Evolutionary conservation across 345 rosid species (phyloP), one percentile per base, ranked within the genome.

Genomic region (Punica granatum): DNA sequence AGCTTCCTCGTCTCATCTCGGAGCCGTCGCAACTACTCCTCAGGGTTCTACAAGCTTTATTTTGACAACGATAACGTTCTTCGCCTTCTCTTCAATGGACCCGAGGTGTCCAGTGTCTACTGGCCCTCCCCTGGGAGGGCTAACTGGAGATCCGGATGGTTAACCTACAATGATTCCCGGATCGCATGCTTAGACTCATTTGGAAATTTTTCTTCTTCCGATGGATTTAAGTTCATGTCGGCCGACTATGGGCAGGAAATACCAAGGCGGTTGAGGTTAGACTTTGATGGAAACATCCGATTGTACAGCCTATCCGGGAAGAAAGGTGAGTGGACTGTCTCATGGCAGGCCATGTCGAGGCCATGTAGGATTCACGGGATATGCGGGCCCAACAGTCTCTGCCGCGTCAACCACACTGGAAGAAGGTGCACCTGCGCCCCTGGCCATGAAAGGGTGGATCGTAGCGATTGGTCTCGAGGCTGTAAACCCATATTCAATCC

Each of bases 301-400:
- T 14, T 64, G 21, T 70, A 70, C 63, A 70, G 73, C 32, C 41
- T 0, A 35, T 1, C 64, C n/a, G 49, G 19, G 1, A 39, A 16
- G 26, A 39, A n/a, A n/a, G 28, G 28, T 28, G 67, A n/a, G n/a
- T n/a, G n/a, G n/a, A n/a, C n/a, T n/a, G n/a, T n/a, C n/a, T n/a
- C n/a, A n/a, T n/a, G n/a, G 54, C 71, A 70, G 58, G 79, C 74
- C 19, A 61, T 73, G 2, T 53, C 66, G 1, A 37, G 63, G 4
- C 77, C 76, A 0, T 76, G 83, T 66, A 58, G 25, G 37, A 53
- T 73, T 34, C 80, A 73, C 70, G 83, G 80, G 30, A 62, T 69
- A n/a, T 79, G 83, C 48, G 83, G 83, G 19, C 71, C 69, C 2
- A 76, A 79, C 63, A 71, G 76, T 16, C 26, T 76, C 30, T 79